Evolutionary conservation across 2,329 filamentous ascomycete species (phyloP).

Genomic region (Hypoxylon sp.): DNA sequence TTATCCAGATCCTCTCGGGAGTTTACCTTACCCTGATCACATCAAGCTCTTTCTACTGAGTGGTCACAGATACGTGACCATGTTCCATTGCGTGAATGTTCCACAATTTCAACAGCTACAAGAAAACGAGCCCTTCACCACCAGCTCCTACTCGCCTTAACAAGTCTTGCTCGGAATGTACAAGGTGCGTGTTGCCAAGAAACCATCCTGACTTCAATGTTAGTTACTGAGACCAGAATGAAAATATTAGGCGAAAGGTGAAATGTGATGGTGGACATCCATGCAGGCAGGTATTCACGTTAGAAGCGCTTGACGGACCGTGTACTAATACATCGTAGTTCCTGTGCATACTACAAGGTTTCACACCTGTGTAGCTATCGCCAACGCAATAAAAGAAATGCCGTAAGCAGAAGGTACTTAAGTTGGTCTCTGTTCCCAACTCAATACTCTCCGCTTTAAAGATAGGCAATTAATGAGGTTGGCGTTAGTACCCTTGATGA

Average conservation of each 20-base stretch:
- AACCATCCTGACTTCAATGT: slow-evolving; percentile 15
- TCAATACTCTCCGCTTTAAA: neutral
- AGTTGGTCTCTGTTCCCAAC: neutral
- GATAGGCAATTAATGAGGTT: slow-evolving; percentile 13
- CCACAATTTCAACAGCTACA: slow-evolving; percentile 44
- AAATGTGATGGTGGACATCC: slow-evolving; percentile 45
- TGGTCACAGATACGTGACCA: slow-evolving; percentile 40
- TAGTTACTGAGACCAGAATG: slow-evolving; percentile 29
- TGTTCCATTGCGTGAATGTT: slow-evolving; percentile 44
- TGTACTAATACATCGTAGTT: slow-evolving; percentile 32
- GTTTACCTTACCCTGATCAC: slow-evolving; percentile 26
- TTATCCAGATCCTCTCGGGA: slow-evolving; percentile 17
- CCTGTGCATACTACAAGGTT: slow-evolving; percentile 44
- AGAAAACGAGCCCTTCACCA: slow-evolving; percentile 40
- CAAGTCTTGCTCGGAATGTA: slow-evolving; percentile 44
- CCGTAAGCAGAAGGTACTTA: slow-evolving; percentile 39
- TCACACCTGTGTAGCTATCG: slow-evolving; percentile 42
- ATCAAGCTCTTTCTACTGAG: slow-evolving; percentile 32
- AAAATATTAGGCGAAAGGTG: slow-evolving; percentile 40
- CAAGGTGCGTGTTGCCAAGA: slow-evolving; percentile 40
- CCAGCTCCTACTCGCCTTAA: slow-evolving; percentile 42
- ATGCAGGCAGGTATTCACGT: slow-evolving; percentile 36
- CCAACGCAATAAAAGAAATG: slow-evolving; percentile 43
- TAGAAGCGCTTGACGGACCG: neutral
- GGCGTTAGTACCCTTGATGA: slow-evolving; percentile 37